Conservation (phyloP, 1,284 basidiomycete species). For the Phlebopus sp. region DNA sequence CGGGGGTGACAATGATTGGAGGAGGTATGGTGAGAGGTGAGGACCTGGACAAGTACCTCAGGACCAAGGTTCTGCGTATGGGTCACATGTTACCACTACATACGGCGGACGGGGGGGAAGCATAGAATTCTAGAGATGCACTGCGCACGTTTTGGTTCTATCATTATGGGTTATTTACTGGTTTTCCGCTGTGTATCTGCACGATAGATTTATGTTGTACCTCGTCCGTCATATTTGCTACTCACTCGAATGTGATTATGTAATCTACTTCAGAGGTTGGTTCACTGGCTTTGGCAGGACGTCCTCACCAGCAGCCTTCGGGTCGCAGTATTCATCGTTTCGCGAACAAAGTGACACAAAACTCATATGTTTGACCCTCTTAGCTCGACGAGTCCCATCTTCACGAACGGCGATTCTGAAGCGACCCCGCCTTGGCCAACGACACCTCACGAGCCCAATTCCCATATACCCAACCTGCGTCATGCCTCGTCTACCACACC, state of each 20-base stretch:
- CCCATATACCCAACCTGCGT: slow-evolving; percentile 49
- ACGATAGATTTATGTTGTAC: too few species aligned
- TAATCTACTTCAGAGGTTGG: too few species aligned
- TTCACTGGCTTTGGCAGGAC: too few species aligned
- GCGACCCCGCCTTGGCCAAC: slow-evolving; percentile 56
- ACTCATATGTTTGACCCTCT: slow-evolving; percentile 53
- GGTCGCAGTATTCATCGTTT: neutral
- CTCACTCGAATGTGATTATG: too few species aligned
- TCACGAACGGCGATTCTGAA: slow-evolving; percentile 37
- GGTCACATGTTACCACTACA: slow-evolving; percentile 84
- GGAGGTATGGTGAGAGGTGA: slow-evolving; percentile 77
- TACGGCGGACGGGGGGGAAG: slow-evolving; percentile 33
- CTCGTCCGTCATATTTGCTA: too few species aligned
- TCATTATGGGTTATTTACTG: slow-evolving; percentile 3
- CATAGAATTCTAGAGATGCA: neutral
- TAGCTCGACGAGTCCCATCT: slow-evolving; percentile 45
- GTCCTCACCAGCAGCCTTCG: neutral
- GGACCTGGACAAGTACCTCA: slow-evolving; percentile 93
- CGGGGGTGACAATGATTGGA: slow-evolving; percentile 84
- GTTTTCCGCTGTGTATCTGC: too few species aligned
- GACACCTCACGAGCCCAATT: slow-evolving; percentile 52
- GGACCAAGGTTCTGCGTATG: slow-evolving; percentile 96
- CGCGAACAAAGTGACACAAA: neutral
- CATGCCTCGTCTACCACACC: slow-evolving; percentile 35
- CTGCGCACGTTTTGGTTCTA: neutral